A percentile compares a stretch with the other conserved stretches of the same genome.
Conservation (phyloP, 2,329 filamentous ascomycete genomes). For the Biscogniauxia mediterranea region DNA sequence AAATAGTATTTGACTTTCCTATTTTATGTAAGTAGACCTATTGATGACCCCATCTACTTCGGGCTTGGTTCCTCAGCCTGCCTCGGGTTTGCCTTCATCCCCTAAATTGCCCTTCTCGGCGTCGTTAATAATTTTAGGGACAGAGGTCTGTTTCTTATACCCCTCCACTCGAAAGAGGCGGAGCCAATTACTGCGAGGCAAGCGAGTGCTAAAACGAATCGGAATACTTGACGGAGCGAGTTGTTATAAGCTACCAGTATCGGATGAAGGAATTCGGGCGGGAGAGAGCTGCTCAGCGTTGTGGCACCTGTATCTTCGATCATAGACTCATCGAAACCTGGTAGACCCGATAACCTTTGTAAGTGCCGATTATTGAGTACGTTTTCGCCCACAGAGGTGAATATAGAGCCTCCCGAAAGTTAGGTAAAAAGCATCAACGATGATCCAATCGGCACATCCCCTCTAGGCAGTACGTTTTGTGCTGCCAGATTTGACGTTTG, state of each 20-base stretch:
- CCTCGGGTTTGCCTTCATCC: constrained; percentile 4
- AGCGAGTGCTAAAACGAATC: constrained; percentile 55
- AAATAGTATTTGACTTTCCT: neutral
- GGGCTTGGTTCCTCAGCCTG: constrained; percentile 5
- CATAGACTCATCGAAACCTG: constrained; percentile 26
- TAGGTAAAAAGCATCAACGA: constrained; percentile 46
- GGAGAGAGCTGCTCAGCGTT: constrained; percentile 20
- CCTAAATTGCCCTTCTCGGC: constrained; percentile 15
- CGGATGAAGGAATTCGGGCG: constrained; percentile 21
- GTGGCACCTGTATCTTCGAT: constrained; percentile 34
- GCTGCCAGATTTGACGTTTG: constrained; percentile 47
- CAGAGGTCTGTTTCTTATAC: constrained; percentile 34
- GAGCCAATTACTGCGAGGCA: constrained; percentile 54
- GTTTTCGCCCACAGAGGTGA: constrained; percentile 45
- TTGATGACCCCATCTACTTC: constrained; percentile 14
- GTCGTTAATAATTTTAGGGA: constrained; percentile 6
- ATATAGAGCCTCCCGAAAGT: constrained; percentile 45
- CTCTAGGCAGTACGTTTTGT: constrained; percentile 42
- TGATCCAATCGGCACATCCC: constrained; percentile 42
- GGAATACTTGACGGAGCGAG: constrained; percentile 57
- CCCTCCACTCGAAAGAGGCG: constrained; percentile 59
- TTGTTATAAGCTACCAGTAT: constrained; percentile 56
- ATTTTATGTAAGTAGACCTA: constrained; percentile 3
- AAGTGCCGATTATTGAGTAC: constrained; percentile 42
- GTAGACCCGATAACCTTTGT: constrained; percentile 31